Base-by-base conservation (phyloP, 768 basidiomycete species). In the Mycena chlorophos region DNA sequence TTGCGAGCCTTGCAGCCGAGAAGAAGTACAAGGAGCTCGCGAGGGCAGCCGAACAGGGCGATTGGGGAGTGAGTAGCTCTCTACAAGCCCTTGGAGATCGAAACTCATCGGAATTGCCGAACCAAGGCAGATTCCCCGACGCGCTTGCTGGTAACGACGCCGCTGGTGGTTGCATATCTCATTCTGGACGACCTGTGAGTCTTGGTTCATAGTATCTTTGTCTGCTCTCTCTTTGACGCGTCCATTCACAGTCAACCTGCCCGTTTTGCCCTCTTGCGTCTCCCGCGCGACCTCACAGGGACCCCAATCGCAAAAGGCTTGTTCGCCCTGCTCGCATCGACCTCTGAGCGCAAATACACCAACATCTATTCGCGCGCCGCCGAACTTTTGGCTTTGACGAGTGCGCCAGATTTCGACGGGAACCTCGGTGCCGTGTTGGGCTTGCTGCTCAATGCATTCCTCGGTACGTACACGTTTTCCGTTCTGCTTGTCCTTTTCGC, bases 121-220 rank as follows among this genome's bases (percentile, higher is more conserved):
- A 39, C 49, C 65, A 8, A 78, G 77, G 68, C 67, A 23, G 65
- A 69, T 34, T 72, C 67, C 42, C 66, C 67, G 34, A 75, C 73
- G 29, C 77, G 82, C 40, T 63, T 89, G 19, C 70, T 87, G 30
- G 64, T 86, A 29, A 75, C 79, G 12, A 76, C 78, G 3, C 87
- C 87, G 14, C 70, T 89, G 28, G 81, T 87, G 20, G 76, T 91
- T 13, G 77, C 80, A 4, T 86, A 88, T 69, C 73, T 89, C 39
- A 84, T 85, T 39, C 53, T 78, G 37, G 83, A 89, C 61, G 77
- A 88, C 55, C 64, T 85, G 88, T 86, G 62, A 65, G 86, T 70
- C 20, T 40, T 30, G 17, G 38, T 31, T 4, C 2, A 14, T 25
- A 25, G 49, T 28, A 17, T 22, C 22, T 16, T 40, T 52, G 14